Evolutionary conservation across 306 rosid species (phyloP).

Genomic region (Potentilla sterilis): DNA sequence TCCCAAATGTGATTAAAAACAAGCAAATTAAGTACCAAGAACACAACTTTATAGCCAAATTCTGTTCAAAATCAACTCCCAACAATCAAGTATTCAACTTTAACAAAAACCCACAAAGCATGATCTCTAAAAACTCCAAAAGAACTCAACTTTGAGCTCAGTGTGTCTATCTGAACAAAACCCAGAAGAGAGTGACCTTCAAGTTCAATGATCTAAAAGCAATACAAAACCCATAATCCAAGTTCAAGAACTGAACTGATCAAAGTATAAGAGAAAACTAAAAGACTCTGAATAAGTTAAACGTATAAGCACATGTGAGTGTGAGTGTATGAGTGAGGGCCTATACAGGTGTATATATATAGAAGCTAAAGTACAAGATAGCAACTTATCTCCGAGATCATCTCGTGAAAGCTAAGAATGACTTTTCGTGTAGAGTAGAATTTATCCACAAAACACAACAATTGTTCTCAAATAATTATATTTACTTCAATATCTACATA

Average conservation of each 20-base stretch:
- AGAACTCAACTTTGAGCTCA: neutral
- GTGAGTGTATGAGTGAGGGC: conserved; percentile 15
- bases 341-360: conserved; percentile 4
- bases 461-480: neutral
- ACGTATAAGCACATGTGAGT: conserved; percentile 25
- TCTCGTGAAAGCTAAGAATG: conserved; percentile 54
- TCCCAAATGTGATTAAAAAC: conserved; percentile 19
- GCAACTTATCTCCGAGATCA: conserved; percentile 9
- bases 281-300: conserved; percentile 17
- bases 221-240: neutral
- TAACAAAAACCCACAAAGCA: conserved; percentile 17
- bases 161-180: neutral
- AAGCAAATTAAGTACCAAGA: neutral
- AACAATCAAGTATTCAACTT: conserved; percentile 7
- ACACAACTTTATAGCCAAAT: conserved; percentile 6
- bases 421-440: conserved; percentile 13
- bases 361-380: conserved; percentile 10
- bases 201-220: conserved; percentile 3
- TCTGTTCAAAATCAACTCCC: conserved; percentile 1
- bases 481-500: neutral
- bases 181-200: neutral
- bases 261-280: neutral
- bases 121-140: neutral
- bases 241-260: neutral
- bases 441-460: conserved; percentile 1